These are phyloP conservation scores for Pseudocercospora crystallina DNA, from an alignment of 2,329 filamentous ascomycete species.

Conservation along the genomic window DNA sequence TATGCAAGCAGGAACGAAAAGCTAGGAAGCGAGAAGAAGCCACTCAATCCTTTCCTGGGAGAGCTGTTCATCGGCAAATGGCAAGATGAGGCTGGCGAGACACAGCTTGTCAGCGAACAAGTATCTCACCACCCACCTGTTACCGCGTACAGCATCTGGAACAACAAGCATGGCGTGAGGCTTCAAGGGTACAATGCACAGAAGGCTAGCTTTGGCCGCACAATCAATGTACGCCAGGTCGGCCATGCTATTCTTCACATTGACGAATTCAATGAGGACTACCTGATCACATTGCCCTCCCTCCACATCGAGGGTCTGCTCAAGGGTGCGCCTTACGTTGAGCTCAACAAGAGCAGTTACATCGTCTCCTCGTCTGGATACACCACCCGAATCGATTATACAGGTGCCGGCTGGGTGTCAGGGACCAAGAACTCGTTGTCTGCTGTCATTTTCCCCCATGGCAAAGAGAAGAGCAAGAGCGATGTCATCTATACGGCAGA, in stretches of 20 bases:
- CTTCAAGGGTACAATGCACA: slow-evolving; percentile 88
- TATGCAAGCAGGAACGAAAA: slow-evolving; percentile 74
- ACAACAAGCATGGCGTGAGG: slow-evolving; percentile 75
- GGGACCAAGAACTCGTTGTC: slow-evolving; percentile 93
- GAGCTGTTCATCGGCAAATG: slow-evolving; percentile 92
- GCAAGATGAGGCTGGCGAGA: slow-evolving; percentile 78
- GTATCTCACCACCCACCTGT: slow-evolving; percentile 95
- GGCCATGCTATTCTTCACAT: slow-evolving; percentile 83
- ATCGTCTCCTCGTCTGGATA: slow-evolving; percentile 86
- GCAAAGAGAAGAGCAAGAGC: slow-evolving; percentile 59
- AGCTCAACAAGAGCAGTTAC: slow-evolving; percentile 80
- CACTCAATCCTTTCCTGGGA: slow-evolving; percentile 91
- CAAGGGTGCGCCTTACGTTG: slow-evolving; percentile 81
- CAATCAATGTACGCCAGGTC: slow-evolving; percentile 78
- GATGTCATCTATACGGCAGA: slow-evolving; percentile 76
- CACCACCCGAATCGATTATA: slow-evolving; percentile 87
- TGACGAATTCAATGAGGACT: slow-evolving; percentile 66
- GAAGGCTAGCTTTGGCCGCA: slow-evolving; percentile 90
- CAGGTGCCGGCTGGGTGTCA: slow-evolving; percentile 88
- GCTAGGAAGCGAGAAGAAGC: slow-evolving; percentile 92
- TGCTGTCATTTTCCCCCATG: slow-evolving; percentile 69
- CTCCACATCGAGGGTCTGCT: slow-evolving; percentile 94
- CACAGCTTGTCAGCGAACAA: slow-evolving; percentile 87
- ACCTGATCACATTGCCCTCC: slow-evolving; percentile 86
- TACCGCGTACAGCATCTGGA: slow-evolving; percentile 90